Evolutionary conservation across 202 grass and related monocot species (phyloP), one percentile per base, ranked within the genome.

Genomic region (Panicum hallii): DNA sequence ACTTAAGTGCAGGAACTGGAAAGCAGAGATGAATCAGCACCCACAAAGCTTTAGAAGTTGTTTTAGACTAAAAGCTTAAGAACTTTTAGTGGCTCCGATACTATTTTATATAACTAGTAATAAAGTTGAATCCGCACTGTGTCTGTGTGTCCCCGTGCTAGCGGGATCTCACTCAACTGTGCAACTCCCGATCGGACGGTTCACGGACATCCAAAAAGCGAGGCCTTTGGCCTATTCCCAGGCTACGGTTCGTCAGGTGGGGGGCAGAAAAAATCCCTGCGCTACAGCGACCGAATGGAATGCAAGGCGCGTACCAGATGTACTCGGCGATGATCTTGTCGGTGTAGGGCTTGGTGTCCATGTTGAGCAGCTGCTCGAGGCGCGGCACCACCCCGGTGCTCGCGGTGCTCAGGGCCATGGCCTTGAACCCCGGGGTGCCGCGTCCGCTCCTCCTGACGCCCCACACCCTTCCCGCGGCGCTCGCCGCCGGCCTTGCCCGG

Each of bases 261-360:
- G 55, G n/a, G 4, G 3, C 2, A 22, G 12, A 16, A 19, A 32
- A 30, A 48, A 20, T 12, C 14, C 17, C 5, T 53, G 15, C 30
- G 62, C 5, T 8, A 7, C 53, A 55, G 2, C 54, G 36, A 38
- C 36, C 2, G 20, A 22, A 12, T 20, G 19, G 44, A 11, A 22
- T 63, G 60, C 3, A 14, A 63, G 60, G 26, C 60, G 60, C 86
- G 85, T 90, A 97, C 96, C 95, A 98, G 81, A 98, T 93, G 89
- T 98, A 98, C 84, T 98, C 96, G 1, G 96, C 96, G 72, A 98
- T 95, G 75, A 95, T 67, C 82, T 77, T 98, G 88, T 95, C 88
- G 63, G 91, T 92, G 88, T 67, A 91, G 44, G 91, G 87, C 45
- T 70, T 88, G 84, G 83, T 99, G 88, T 99, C 97, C 97, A 99